A percentile compares a stretch with the other conserved stretches of the same genome.
Evolutionary conservation across 139 green algal genomes (phyloP).

Genomic region (Tetratostichococcus sp.): DNA sequence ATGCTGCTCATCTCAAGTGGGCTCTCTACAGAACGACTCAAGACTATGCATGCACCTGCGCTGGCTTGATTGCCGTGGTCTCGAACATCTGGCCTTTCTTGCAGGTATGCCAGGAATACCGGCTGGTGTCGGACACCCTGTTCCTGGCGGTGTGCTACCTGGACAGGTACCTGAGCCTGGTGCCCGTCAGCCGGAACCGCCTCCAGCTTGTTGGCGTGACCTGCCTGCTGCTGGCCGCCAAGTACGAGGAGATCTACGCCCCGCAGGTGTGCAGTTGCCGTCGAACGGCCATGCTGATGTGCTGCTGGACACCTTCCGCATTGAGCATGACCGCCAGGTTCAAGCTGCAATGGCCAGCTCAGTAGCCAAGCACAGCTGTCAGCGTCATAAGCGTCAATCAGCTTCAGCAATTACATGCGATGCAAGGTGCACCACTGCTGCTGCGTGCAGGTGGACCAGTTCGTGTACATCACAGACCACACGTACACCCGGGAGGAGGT

Average conservation of each 20-base stretch:
- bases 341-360: too few relatives aligned
- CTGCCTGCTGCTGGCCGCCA: conserved; percentile 90
- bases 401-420: too few relatives aligned
- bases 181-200: not conserved
- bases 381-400: too few relatives aligned
- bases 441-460: conserved; percentile 71
- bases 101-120: conserved; percentile 84
- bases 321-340: too few relatives aligned
- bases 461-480: conserved; percentile 98
- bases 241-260: conserved; percentile 98
- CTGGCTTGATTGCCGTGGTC: too few relatives aligned
- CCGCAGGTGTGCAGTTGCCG: conserved; percentile 67
- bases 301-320: too few relatives aligned
- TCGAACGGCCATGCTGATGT: not conserved
- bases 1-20: not conserved
- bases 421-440: too few relatives aligned
- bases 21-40: too few relatives aligned
- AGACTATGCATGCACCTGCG: too few relatives aligned
- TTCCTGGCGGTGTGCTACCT: conserved; percentile 85
- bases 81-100: too few relatives aligned
- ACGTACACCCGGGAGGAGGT: conserved; percentile 89
- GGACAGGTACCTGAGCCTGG: conserved; percentile 79
- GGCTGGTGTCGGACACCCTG: conserved; percentile 87
- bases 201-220: conserved; percentile 87
- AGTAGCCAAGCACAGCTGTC: too few relatives aligned